Evolutionary conservation across 2,329 filamentous ascomycete species (phyloP), one percentile per base, ranked within the genome.

Genomic region (Fusarium xyrophilum): DNA sequence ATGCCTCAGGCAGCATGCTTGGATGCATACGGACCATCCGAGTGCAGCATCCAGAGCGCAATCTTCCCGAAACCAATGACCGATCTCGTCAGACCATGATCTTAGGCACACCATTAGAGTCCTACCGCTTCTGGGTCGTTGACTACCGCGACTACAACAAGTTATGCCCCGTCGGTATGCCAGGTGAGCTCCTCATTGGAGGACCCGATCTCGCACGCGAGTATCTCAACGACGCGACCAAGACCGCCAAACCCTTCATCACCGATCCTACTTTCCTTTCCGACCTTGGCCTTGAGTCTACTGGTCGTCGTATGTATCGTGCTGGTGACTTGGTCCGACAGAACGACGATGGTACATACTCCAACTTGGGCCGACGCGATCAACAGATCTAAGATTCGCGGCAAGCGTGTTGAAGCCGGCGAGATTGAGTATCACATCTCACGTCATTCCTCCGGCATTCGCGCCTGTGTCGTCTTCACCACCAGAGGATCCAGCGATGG

Each of bases 401-500:
- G 55, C 13, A 51, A 57, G 13, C 38, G 55, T 27, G 35, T 57
- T 17, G 55, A 57, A 25, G 35, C 53, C 21, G 55, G 55, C 1
- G 46, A 52, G 21, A 57, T 57, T 14, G 57, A 60, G 33, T 60
- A 60, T 32, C 50, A 53, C 27, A 53, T 53, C 11, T 53, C 50
- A 1, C 50, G 36, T 1, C 50, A 53, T 12, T 15, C 50, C 1
- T 53, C 36, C 0, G 50, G 50, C 14, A 43, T 53, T 19, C 50
- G 50, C 5, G 57, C 42, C 21, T 51, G 48, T 10, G 30, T 57
- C 1, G 23, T 53, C 5, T 57, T 53, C 2, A 53, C 46, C 0
- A 28, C 36, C 8, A 43, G 27, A 8, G 35, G n/a, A 3, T 53
- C 50, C 0, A 43, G 8, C 8, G 50, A 53, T 6, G 50, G 36